Percentiles rank a stretch among this genome's conserved stretches.
Evolutionary conservation across 2,329 filamentous ascomycete species (phyloP).

Genomic region (Curvularia verruculosa): DNA sequence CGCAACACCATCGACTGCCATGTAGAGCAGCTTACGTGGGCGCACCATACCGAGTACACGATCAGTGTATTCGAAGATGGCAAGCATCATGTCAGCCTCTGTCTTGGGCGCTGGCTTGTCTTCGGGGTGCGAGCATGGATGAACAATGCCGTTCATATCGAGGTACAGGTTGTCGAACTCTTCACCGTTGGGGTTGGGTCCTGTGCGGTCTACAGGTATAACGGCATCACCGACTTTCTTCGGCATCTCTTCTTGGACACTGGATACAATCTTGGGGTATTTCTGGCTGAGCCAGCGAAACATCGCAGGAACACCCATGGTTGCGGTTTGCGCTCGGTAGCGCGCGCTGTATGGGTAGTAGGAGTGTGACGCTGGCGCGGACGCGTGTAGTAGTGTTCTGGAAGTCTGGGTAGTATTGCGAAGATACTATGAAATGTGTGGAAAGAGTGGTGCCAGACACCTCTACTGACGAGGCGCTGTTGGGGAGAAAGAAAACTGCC

Average conservation of each 20-base stretch:
- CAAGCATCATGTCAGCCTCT: slow-evolving; percentile 99
- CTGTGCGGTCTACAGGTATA: slow-evolving; percentile 83
- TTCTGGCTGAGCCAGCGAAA: slow-evolving; percentile 97
- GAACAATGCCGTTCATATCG: slow-evolving; percentile 99
- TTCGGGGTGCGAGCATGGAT: slow-evolving; percentile 97
- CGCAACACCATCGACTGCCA: slow-evolving; percentile 96
- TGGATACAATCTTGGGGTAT: slow-evolving; percentile 95
- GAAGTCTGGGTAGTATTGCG: slow-evolving; percentile 26
- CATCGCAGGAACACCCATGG: slow-evolving; percentile 91
- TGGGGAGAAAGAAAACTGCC: slow-evolving; percentile 21
- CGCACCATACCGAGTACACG: slow-evolving; percentile 98
- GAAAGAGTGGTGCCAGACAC: slow-evolving; percentile 15
- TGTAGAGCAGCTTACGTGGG: slow-evolving; percentile 93
- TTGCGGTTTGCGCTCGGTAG: slow-evolving; percentile 36
- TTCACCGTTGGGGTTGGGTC: slow-evolving; percentile 93
- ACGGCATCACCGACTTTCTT: slow-evolving; percentile 80
- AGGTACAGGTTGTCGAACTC: slow-evolving; percentile 98
- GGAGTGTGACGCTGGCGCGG: slow-evolving; percentile 20
- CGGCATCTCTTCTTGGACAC: slow-evolving; percentile 85
- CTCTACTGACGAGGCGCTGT: slow-evolving; percentile 21
- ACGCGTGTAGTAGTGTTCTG: slow-evolving; percentile 24
- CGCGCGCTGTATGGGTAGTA: slow-evolving; percentile 15
- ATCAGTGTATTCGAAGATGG: slow-evolving; percentile 98
- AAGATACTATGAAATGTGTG: slow-evolving; percentile 22
- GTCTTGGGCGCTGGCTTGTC: slow-evolving; percentile 88